Conservation (phyloP, 2,329 filamentous ascomycete genomes). For the Fusarium robinianum region DNA sequence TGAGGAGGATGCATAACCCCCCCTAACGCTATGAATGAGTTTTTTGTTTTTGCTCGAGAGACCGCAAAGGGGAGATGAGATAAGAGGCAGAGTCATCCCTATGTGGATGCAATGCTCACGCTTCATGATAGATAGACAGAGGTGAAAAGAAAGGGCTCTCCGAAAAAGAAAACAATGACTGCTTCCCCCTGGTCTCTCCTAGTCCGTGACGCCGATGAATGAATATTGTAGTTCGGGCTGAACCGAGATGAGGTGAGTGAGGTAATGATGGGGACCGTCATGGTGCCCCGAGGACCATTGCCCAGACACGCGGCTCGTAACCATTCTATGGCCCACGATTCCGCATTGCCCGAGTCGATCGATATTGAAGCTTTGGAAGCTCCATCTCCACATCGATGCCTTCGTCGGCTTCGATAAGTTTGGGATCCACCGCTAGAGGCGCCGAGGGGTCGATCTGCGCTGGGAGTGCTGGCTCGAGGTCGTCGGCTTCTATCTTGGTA, state of each 20-base stretch:
- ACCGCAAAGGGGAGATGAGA: conserved; percentile 8
- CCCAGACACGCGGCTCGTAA: conserved; percentile 26
- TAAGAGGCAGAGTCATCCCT: conserved; percentile 21
- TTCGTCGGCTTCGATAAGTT: conserved; percentile 48
- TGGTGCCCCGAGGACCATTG: conserved; percentile 22
- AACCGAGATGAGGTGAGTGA: conserved; percentile 13
- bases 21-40: conserved; percentile 36
- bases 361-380: conserved; percentile 47
- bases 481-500: conserved; percentile 32
- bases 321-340: conserved; percentile 37
- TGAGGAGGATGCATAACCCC: conserved; percentile 30
- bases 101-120: conserved; percentile 20
- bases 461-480: conserved; percentile 32
- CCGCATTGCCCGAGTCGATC: conserved; percentile 48
- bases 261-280: conserved; percentile 10
- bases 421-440: conserved; percentile 42
- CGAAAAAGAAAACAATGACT: conserved; percentile 6
- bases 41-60: conserved; percentile 28
- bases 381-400: conserved; percentile 46
- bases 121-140: conserved; percentile 25
- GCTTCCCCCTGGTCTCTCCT: conserved; percentile 10
- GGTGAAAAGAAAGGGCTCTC: conserved; percentile 15
- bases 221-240: conserved; percentile 15
- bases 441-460: conserved; percentile 20
- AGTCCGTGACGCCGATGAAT: conserved; percentile 28